Evolutionary conservation across 2,329 filamentous ascomycete genomes (phyloP).

Genomic region (Fusarium sp.): DNA sequence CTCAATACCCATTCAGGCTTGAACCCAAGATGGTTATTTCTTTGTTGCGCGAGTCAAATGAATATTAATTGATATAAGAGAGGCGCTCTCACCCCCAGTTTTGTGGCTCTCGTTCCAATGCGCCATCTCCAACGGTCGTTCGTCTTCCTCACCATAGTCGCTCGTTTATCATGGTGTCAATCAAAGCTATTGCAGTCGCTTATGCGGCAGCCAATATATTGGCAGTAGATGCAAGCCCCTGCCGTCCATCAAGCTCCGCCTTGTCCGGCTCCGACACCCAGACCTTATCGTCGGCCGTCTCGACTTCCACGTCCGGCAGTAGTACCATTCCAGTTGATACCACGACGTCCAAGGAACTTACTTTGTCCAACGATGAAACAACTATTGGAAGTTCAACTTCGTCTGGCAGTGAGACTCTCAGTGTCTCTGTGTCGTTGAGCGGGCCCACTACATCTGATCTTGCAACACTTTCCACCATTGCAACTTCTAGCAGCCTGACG

Average conservation of each 20-base stretch:
- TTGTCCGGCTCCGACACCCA: background rate
- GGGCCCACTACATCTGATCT: background rate
- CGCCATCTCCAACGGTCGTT: background rate
- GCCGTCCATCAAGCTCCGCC: background rate
- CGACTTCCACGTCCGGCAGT: background rate
- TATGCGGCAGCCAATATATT: background rate
- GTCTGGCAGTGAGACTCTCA: background rate
- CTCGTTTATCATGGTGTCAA: conserved; percentile 16
- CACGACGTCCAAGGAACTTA: rapidly evolving
- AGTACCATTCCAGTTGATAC: background rate
- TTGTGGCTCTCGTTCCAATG: background rate
- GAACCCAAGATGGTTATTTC: background rate
- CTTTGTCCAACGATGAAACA: rapidly evolving
- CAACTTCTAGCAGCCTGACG: background rate
- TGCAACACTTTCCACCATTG: background rate
- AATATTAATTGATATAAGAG: background rate
- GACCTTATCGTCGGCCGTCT: background rate
- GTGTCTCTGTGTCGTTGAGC: background rate
- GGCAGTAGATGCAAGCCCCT: conserved; percentile 1
- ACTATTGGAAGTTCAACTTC: background rate
- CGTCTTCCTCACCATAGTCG: background rate
- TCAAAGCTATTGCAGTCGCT: background rate
- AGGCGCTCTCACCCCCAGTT: background rate
- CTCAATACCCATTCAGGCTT: no score
- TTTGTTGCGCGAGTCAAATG: no score